These are phyloP conservation scores for Ustilago cynodontis DNA, from an alignment of 1,284 basidiomycete species.

Conservation along the genomic window DNA sequence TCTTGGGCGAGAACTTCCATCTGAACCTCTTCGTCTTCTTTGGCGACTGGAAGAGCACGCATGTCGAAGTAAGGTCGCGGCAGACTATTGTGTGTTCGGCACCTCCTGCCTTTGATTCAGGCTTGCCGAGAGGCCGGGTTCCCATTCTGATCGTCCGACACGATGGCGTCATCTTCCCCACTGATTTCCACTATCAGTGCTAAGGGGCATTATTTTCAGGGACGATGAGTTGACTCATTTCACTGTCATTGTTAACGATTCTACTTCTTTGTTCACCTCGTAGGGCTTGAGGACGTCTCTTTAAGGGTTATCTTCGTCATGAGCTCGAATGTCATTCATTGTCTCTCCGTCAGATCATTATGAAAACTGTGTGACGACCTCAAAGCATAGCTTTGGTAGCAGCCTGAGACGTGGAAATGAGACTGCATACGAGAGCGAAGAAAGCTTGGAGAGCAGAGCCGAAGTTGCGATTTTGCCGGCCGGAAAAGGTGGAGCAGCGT, in stretches of 20 bases:
- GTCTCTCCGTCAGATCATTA: not conserved
- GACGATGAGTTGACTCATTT: not conserved
- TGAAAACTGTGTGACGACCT: not conserved
- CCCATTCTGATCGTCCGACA: constrained; percentile 86
- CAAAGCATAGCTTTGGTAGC: too few relatives aligned
- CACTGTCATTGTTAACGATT: not conserved
- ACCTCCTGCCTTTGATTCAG: constrained; percentile 48
- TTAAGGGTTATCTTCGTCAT: not conserved
- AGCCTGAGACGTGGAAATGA: too few relatives aligned
- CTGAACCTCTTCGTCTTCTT: constrained; percentile 88
- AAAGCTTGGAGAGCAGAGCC: not conserved
- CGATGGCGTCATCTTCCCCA: constrained; percentile 92
- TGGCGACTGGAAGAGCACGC: constrained; percentile 85
- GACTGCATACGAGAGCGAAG: too few relatives aligned
- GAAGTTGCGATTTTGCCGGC: not conserved
- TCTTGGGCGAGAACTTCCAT: constrained; percentile 90
- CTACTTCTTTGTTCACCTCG: constrained; percentile 6
- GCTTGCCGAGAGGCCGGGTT: constrained; percentile 69
- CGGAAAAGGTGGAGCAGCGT: too few relatives aligned
- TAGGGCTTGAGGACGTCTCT: constrained; percentile 8
- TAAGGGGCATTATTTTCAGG: constrained; percentile 11
- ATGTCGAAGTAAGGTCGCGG: constrained; percentile 87
- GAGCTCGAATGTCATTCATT: not conserved
- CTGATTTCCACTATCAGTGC: constrained; percentile 69
- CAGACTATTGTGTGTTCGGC: constrained; percentile 76